These are phyloP conservation scores for Mycena rosella DNA, from an alignment of 768 basidiomycete genomes.

Conservation along the genomic window DNA sequence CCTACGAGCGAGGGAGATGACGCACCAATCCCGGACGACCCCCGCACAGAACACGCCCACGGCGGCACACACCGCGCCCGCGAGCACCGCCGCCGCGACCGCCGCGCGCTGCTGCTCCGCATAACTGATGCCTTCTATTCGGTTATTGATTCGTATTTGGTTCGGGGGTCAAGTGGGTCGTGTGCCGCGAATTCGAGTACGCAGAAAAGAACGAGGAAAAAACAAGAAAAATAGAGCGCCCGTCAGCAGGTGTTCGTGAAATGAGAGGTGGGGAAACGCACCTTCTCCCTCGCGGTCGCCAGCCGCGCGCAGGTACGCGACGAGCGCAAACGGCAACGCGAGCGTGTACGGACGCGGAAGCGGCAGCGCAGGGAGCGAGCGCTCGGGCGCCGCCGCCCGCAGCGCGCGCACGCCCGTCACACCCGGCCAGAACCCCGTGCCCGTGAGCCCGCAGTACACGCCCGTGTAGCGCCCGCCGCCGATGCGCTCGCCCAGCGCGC, in stretches of 20 bases:
- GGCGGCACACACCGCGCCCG: slow-evolving; percentile 34
- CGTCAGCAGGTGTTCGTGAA: not conserved
- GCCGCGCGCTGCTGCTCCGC: slow-evolving; percentile 36
- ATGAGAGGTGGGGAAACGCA: not conserved
- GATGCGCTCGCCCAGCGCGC: slow-evolving; percentile 32
- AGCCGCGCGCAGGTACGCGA: slow-evolving; percentile 91
- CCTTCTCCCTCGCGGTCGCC: slow-evolving; percentile 33
- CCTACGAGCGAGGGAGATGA: not conserved
- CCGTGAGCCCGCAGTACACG: slow-evolving; percentile 69
- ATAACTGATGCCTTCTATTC: slow-evolving; percentile 31
- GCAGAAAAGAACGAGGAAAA: not conserved
- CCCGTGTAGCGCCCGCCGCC: slow-evolving; percentile 49
- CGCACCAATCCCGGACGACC: slow-evolving; percentile 32
- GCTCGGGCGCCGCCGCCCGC: slow-evolving; percentile 23
- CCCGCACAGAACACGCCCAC: slow-evolving; percentile 36
- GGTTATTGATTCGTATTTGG: not conserved
- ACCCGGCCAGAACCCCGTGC: slow-evolving; percentile 60
- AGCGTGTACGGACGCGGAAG: slow-evolving; percentile 74
- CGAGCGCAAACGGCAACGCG: slow-evolving; percentile 84
- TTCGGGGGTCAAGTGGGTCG: not conserved
- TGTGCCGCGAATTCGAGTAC: not conserved
- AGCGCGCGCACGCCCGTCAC: slow-evolving; percentile 52
- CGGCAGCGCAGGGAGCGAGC: slow-evolving; percentile 48
- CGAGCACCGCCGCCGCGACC: slow-evolving; percentile 31
- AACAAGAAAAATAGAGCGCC: not conserved